Evolutionary conservation across 2,329 filamentous ascomycete genomes (phyloP), one percentile per base, ranked within the genome.

Genomic region (Tolypocladium pustulatum): DNA sequence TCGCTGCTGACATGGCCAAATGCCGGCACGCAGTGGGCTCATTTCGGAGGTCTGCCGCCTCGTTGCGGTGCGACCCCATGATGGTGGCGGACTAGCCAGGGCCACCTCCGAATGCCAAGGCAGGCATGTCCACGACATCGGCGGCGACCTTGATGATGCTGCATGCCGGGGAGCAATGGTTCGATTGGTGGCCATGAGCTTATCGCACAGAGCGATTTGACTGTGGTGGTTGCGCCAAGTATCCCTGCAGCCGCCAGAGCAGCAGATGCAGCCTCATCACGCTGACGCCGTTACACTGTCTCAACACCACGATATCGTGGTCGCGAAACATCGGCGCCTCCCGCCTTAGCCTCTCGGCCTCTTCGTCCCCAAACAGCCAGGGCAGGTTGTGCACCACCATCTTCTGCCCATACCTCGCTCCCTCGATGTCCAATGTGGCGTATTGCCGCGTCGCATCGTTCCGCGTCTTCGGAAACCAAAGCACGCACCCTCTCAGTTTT

Each of bases 211-310:
- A 53, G 30, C 10, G 10, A 22, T 34, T 4, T 8, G 49, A 10
- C 49, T 4, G 49, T 36, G 30, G 27, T 34, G 30, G 20, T 53
- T 53, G 49, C 20, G 64, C 65, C 27, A 83, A 54, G 63, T 82
- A 86, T 1, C 81, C 82, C 61, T 86, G 80, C 10, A 87, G 66
- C 61, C 78, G 80, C 83, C 83, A 86, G 9, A 86, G 71, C 57
- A 76, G 72, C 58, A 77, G 59, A 67, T 83, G 80, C 53, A 83
- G 55, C 17, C 73, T 67, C 27, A 74, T 66, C 9, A 77, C 79
- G 41, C 72, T 69, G 52, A 63, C 61, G 64, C 71, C 63, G 70
- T 72, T 61, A 70, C 72, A 67, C 41, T 68, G 65, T 54, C 65
- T 70, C 57, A 83, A 64, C 60, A 83, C 70, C 57, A 77, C 73